A percentile compares a stretch with the other conserved stretches of the same genome.
phyloP scores from a whole-genome alignment of 2,329 filamentous ascomycete genomes.

The Neonectria ditissima region DNA sequence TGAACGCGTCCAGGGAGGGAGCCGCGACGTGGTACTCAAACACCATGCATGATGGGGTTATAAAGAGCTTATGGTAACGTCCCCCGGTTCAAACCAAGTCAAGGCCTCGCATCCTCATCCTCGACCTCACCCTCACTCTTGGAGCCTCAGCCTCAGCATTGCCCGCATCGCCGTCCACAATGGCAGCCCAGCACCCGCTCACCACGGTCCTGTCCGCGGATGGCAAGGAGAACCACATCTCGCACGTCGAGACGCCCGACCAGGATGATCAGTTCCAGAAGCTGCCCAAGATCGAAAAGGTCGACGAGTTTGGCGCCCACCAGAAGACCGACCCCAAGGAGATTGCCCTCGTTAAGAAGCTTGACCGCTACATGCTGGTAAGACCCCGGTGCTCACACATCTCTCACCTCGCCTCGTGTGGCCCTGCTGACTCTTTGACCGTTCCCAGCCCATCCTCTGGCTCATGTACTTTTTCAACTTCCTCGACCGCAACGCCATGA shows the following conservation, averaged over 20 bases:
- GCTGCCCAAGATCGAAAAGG: constrained; percentile 23
- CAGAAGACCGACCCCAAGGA: constrained; percentile 37
- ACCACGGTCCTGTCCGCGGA: constrained; percentile 17
- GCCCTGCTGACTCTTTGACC: background rate
- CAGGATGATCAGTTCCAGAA: constrained; percentile 29
- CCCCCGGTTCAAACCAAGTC: background rate
- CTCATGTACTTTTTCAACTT: constrained; percentile 57
- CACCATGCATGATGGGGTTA: background rate
- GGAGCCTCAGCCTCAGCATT: background rate
- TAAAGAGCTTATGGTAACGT: background rate
- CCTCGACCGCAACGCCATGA: constrained; percentile 67
- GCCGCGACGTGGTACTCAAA: background rate
- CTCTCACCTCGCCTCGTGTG: too few species aligned
- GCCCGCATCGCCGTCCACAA: constrained; percentile 9
- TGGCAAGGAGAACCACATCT: background rate
- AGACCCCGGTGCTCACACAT: background rate
- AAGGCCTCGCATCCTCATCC: background rate
- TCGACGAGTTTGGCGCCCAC: constrained; percentile 38
- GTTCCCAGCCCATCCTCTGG: constrained; percentile 49
- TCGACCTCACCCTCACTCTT: background rate
- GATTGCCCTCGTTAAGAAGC: constrained; percentile 26
- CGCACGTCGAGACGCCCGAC: constrained; percentile 36
- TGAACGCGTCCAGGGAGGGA: background rate
- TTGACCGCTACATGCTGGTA: constrained; percentile 26
- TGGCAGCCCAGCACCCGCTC: constrained; percentile 23